Base-by-base conservation (phyloP, 108 stramenopile species). In the Fragilariopsis cylindrus region DNA sequence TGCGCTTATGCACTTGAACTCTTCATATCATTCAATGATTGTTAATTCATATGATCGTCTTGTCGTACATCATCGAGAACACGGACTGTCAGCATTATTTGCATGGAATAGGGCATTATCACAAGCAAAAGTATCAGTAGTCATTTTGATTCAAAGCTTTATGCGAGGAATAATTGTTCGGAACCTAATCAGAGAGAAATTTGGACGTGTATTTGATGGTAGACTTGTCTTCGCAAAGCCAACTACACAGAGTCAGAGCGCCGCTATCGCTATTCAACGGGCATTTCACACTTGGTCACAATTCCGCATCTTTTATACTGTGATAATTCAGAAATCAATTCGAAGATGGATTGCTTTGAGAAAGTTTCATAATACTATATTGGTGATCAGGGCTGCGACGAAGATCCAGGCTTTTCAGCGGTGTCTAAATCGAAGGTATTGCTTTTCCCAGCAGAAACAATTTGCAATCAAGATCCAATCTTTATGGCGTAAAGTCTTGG, bases 1-100 rank as follows among this genome's bases (percentile, higher is more conserved):
- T 48, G 67, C 67, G 41, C 67, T 68, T 12, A 53, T 5, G 41
- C 67, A 68, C 13, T 19, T 68, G 52, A 68, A 68, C 39, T 50
- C 67, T 68, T 68, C 18, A 11, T 44, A 44, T n/a, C 21, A 63
- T 43, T 8, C 62, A 11, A 8, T 11, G 42, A 63, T 60, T 12
- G 8, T 45, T 12, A 40, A 45, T 9, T 63, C 62, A 43, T n/a
- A 12, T 40, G 62, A 43, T 45, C 42, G 62, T 12, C 43, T 63
- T 45, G 39, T 44, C 43, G 46, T 43, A 3, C 5, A 63, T 63
- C 9, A 44, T 41, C 9, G 21, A 7, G 8, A 63, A n/a, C 62
- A 15, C 7, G 9, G 43, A 43, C 15, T 63, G 40, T 30, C 62
- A 63, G 5, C 39, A 12, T 41, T 63, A 2, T 41, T 7, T 63